phyloP scores from a whole-genome alignment of 1,284 basidiomycete species.

The Cryptococcus sp. region DNA sequence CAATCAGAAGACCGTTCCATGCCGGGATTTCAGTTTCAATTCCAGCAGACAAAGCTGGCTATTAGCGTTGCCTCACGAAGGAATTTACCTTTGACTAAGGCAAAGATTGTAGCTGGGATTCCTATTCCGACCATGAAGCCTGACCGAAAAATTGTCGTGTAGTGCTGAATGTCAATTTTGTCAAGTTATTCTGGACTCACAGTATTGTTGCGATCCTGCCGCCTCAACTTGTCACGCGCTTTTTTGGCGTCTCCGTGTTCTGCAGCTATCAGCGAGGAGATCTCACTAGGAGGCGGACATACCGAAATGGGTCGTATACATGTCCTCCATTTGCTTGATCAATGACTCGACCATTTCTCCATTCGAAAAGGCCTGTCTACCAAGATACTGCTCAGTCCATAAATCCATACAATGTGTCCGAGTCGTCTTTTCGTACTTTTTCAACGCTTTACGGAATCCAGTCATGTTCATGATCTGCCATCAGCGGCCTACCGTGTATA shows the following conservation, averaged over 20 bases:
- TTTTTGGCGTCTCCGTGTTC: constrained; percentile 79
- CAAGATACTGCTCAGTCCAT: constrained; percentile 71
- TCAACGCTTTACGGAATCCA: constrained; percentile 84
- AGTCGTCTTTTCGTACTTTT: constrained; percentile 88
- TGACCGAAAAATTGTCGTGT: constrained; percentile 69
- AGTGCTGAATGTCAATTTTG: constrained; percentile 51
- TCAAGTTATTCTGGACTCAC: constrained; percentile 14
- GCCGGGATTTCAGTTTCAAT: constrained; percentile 61
- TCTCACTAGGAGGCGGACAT: constrained; percentile 1
- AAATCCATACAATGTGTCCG: constrained; percentile 57
- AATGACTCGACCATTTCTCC: constrained; percentile 61
- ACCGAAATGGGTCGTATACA: constrained; percentile 74
- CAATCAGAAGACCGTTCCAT: constrained; percentile 69
- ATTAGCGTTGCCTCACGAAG: not conserved
- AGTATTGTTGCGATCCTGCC: constrained; percentile 55
- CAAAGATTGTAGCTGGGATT: constrained; percentile 67
- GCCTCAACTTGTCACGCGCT: constrained; percentile 66
- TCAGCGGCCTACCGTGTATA: not conserved
- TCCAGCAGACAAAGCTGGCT: constrained; percentile 58
- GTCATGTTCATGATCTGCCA: constrained; percentile 75
- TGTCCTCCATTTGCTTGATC: constrained; percentile 66
- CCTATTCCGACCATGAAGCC: constrained; percentile 74
- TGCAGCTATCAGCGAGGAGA: constrained; percentile 40
- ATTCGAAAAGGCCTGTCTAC: constrained; percentile 48
- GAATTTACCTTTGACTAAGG: constrained; percentile 62